Conservation (phyloP, 177 flowering plant genomes). For the Vitis hybrid region DNA sequence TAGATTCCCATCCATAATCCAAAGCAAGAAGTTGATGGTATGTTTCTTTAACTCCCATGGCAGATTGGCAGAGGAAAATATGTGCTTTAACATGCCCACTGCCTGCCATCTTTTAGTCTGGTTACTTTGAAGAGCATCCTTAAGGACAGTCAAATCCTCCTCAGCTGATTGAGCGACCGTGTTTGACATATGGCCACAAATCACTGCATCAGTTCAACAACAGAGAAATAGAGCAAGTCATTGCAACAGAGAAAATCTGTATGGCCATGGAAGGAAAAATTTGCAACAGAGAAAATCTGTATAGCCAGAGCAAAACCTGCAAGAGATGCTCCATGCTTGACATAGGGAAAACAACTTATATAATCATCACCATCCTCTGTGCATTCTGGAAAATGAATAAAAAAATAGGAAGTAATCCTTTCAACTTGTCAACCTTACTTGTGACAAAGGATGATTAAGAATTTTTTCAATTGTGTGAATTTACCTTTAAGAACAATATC, state of each 20-base stretch:
- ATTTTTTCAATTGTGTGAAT: neutral
- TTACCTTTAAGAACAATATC: conserved; percentile 49
- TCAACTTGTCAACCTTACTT: conserved; percentile 4
- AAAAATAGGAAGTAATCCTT: neutral
- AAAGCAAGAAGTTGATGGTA: conserved; percentile 55
- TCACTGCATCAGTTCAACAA: conserved; percentile 42
- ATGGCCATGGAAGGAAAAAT: neutral
- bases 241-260: neutral
- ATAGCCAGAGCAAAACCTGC: conserved; percentile 44
- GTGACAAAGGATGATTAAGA: neutral
- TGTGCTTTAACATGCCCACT: conserved; percentile 60
- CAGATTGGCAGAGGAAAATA: conserved; percentile 41
- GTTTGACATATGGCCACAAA: conserved; percentile 69
- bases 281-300: neutral
- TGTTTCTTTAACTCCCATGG: conserved; percentile 74
- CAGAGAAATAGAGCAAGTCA: neutral
- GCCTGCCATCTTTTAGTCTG: conserved; percentile 75
- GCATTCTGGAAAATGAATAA: neutral
- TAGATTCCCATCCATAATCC: conserved; percentile 41
- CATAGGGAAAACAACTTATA: conserved; percentile 44
- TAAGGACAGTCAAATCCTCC: conserved; percentile 45
- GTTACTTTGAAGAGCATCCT: conserved; percentile 42
- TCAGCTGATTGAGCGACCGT: conserved; percentile 53
- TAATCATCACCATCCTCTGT: conserved; percentile 54
- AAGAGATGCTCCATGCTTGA: conserved; percentile 73